Evolutionary conservation across 2,329 filamentous ascomycete species (phyloP).

Genomic region (Elsinoe batatas): DNA sequence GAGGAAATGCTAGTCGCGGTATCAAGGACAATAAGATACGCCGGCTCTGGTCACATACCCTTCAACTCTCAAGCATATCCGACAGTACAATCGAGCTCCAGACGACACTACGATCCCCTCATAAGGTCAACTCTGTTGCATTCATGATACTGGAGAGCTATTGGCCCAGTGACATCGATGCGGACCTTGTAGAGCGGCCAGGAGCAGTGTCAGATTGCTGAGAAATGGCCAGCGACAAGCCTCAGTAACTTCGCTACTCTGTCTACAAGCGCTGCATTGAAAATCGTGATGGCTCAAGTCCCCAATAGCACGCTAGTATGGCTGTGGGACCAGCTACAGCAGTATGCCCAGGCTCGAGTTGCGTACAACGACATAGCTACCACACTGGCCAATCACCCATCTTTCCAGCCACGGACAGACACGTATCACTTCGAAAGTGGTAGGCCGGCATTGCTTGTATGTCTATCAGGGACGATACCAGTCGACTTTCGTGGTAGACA

Average conservation of each 20-base stretch:
- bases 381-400: constrained; percentile 66
- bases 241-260: background rate
- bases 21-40: too few species aligned
- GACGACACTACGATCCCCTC: too few species aligned
- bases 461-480: constrained; percentile 80
- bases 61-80: too few species aligned
- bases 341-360: constrained; percentile 87
- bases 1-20: too few species aligned
- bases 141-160: too few species aligned
- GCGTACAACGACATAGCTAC: constrained; percentile 88
- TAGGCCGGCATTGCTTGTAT: constrained; percentile 72
- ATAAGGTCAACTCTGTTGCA: too few species aligned
- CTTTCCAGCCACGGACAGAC: constrained; percentile 77
- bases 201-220: too few species aligned
- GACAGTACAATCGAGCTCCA: too few species aligned
- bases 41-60: too few species aligned
- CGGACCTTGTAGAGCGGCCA: too few species aligned
- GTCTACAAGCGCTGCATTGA: background rate
- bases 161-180: too few species aligned
- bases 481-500: constrained; percentile 79
- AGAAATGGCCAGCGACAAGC: too few species aligned
- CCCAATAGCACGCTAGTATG: constrained; percentile 87
- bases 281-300: constrained; percentile 49
- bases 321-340: constrained; percentile 88
- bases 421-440: constrained; percentile 94